Conservation (phyloP, 345 rosid genomes). For the Dovyalis caffra region DNA sequence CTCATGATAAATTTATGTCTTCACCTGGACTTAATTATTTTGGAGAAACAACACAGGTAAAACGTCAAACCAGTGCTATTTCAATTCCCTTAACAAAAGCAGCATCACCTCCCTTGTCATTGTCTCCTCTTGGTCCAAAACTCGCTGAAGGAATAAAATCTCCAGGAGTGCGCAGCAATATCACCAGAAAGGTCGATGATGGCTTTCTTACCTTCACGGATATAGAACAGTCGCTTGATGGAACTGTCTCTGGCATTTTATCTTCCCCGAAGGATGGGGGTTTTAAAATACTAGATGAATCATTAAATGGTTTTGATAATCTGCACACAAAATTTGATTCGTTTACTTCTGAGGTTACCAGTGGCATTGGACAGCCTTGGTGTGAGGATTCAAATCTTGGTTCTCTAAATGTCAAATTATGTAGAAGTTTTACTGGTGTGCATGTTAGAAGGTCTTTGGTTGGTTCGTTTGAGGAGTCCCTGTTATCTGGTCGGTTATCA, state of each 20-base stretch:
- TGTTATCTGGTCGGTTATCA: constrained; percentile 76
- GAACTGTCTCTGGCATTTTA: constrained; percentile 27
- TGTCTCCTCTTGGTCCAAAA: constrained; percentile 92
- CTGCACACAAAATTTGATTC: constrained; percentile 41
- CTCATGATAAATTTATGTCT: constrained; percentile 14
- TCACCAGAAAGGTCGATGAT: constrained; percentile 21
- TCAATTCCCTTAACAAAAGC: constrained; percentile 40
- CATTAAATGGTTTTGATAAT: constrained; percentile 51
- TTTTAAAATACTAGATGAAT: constrained; percentile 31
- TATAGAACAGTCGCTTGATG: constrained; percentile 40
- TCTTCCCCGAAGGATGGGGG: constrained; percentile 33
- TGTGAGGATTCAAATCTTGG: constrained; percentile 17
- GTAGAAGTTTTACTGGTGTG: constrained; percentile 65
- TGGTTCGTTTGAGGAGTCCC: constrained; percentile 97
- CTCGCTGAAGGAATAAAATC: constrained; percentile 54
- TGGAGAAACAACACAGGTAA: constrained; percentile 32
- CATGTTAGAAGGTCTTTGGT: constrained; percentile 81
- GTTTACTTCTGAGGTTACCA: constrained; percentile 20
- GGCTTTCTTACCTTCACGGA: constrained; percentile 33
- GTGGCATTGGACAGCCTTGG: background rate
- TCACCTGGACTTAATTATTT: constrained; percentile 35
- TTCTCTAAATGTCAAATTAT: constrained; percentile 44
- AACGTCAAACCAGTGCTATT: constrained; percentile 36
- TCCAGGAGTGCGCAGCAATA: constrained; percentile 36
- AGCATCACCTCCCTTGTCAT: constrained; percentile 52